Evolutionary conservation across 345 rosid species (phyloP).

Genomic region (Melaleuca alternifolia): DNA sequence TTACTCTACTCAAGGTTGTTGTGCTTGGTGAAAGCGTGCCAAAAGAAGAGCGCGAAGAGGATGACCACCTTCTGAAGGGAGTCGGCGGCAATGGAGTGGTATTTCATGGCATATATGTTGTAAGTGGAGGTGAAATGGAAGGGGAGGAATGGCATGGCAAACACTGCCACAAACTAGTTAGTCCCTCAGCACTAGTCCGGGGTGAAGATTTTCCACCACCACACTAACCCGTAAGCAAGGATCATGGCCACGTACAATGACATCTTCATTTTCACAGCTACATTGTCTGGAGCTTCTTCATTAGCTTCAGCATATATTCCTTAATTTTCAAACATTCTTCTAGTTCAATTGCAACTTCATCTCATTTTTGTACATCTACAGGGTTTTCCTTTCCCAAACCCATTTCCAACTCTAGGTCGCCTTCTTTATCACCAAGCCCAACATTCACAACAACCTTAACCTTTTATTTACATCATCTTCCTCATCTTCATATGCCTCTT

Average conservation of each 20-base stretch:
- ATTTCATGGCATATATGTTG: slow-evolving; percentile 68
- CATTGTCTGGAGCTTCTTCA: too few relatives aligned
- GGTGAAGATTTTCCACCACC: slow-evolving; percentile 90
- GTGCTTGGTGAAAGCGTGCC: slow-evolving; percentile 48
- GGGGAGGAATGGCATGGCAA: slow-evolving; percentile 74
- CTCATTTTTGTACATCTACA: too few relatives aligned
- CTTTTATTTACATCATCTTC: too few relatives aligned
- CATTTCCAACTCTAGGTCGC: too few relatives aligned
- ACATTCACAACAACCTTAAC: too few relatives aligned
- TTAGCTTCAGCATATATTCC: too few relatives aligned
- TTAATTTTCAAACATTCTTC: too few relatives aligned
- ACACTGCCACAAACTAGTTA: slow-evolving; percentile 78
- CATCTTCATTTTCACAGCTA: too few relatives aligned
- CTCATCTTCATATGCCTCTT: too few relatives aligned
- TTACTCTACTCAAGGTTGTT: slow-evolving; percentile 73
- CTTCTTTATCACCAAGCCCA: too few relatives aligned
- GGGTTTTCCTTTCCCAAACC: too few relatives aligned
- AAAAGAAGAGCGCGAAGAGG: slow-evolving; percentile 51
- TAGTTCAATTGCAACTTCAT: too few relatives aligned
- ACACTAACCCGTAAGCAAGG: slow-evolving; percentile 73
- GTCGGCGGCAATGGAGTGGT: slow-evolving; percentile 78
- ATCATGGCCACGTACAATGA: slow-evolving; percentile 88
- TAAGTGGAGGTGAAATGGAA: slow-evolving; percentile 78
- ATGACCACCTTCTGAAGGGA: slow-evolving; percentile 66
- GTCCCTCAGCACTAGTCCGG: slow-evolving; percentile 84